Percentiles rank a stretch among this genome's conserved stretches.
phyloP scores from a whole-genome alignment of 257 asterid genomes.

The Nicotiana noctiflora region DNA sequence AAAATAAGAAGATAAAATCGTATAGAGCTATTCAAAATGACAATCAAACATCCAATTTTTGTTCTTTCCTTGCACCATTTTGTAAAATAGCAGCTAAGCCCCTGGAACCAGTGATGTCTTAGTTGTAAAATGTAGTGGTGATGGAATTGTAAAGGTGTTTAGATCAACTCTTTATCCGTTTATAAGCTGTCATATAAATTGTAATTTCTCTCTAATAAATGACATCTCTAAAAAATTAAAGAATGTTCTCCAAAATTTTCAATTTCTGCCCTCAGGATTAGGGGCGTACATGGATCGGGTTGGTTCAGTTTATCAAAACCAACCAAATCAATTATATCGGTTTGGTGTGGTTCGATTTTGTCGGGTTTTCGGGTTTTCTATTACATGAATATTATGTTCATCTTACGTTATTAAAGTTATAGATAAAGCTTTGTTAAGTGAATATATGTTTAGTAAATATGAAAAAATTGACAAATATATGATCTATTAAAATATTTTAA shows the following conservation, averaged over 20 bases:
- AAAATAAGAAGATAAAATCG: slow-evolving; percentile 5
- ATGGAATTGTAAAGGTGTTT: slow-evolving; percentile 25
- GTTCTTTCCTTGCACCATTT: slow-evolving; percentile 25
- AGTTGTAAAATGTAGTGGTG: slow-evolving; percentile 21
- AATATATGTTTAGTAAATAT: too few relatives aligned
- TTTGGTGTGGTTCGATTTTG: too few relatives aligned
- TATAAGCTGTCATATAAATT: slow-evolving; percentile 13
- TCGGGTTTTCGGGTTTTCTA: too few relatives aligned
- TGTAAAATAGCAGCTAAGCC: slow-evolving; percentile 28
- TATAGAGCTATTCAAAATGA: slow-evolving; percentile 16
- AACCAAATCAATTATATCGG: too few relatives aligned
- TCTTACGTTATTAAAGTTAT: too few relatives aligned
- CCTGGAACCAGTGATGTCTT: slow-evolving; percentile 33
- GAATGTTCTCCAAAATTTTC: not conserved
- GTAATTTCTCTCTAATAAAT: slow-evolving; percentile 21
- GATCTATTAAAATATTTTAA: too few relatives aligned
- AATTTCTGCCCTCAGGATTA: too few relatives aligned
- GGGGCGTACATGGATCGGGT: too few relatives aligned
- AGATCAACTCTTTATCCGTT: slow-evolving; percentile 12
- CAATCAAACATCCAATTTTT: slow-evolving; percentile 32
- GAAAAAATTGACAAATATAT: too few relatives aligned
- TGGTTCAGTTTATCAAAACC: too few relatives aligned
- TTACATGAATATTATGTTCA: too few relatives aligned
- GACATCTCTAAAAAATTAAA: slow-evolving; percentile 3
- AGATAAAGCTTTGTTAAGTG: too few relatives aligned